Conservation (phyloP, 169 alveolate genomes). For the Cardiosporidium cionae region DNA sequence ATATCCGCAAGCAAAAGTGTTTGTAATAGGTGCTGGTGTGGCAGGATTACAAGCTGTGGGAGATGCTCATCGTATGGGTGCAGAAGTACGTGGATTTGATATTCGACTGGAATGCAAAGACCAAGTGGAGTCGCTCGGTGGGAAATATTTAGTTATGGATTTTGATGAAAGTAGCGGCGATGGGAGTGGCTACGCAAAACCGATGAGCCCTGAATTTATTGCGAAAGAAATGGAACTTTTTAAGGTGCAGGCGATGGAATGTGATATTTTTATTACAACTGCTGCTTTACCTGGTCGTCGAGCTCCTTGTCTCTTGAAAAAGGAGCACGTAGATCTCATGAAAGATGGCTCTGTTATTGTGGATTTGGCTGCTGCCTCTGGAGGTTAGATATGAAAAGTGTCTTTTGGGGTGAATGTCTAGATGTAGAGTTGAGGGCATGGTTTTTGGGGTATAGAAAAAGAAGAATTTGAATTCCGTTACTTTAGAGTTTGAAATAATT, state of each 20-base stretch:
- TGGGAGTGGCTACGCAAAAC: slow-evolving; percentile 72
- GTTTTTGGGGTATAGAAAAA: slow-evolving; percentile 47
- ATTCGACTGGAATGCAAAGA: slow-evolving; percentile 74
- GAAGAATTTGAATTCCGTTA: slow-evolving; percentile 79
- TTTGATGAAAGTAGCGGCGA: slow-evolving; percentile 50
- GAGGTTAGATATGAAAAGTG: slow-evolving; percentile 42
- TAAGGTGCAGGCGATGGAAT: background rate
- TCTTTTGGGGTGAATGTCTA: slow-evolving; percentile 75
- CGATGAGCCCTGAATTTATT: slow-evolving; percentile 3
- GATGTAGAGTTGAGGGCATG: slow-evolving; percentile 63
- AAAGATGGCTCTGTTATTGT: slow-evolving; percentile 68
- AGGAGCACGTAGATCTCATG: slow-evolving; percentile 62
- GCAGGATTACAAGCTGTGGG: slow-evolving; percentile 92
- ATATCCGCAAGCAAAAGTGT: slow-evolving; percentile 82
- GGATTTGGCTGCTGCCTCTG: slow-evolving; percentile 71
- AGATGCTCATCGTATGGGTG: slow-evolving; percentile 78
- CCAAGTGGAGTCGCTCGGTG: slow-evolving; percentile 75
- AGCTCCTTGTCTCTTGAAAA: background rate
- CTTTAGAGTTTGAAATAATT: slow-evolving; percentile 69
- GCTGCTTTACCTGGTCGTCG: background rate
- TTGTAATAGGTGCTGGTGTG: slow-evolving; percentile 92
- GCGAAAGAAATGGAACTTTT: background rate
- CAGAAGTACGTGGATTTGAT: slow-evolving; percentile 76
- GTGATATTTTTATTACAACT: background rate
- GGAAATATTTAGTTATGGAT: slow-evolving; percentile 33